These are phyloP conservation scores for Nectriaceae sp. DNA, from an alignment of 2,329 filamentous ascomycete genomes.

Conservation along the genomic window DNA sequence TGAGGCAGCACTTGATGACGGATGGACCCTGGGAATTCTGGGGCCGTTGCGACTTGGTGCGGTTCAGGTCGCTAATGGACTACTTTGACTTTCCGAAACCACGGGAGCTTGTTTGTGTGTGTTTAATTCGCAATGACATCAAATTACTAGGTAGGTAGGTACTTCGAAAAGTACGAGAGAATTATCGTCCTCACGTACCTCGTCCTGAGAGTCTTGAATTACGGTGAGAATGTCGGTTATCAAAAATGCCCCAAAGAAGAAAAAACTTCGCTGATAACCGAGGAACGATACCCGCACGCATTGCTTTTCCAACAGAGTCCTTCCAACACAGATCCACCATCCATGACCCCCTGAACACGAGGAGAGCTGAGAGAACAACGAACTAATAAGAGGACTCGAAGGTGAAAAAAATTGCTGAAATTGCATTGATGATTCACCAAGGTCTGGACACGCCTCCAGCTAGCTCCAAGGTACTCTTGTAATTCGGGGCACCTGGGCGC, in stretches of 20 bases:
- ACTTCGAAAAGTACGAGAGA: no score
- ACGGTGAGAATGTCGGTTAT: no score
- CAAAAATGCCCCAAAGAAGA: no score
- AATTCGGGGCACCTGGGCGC: conserved; percentile 25
- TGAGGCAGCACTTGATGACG: conserved; percentile 10
- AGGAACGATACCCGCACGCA: conserved; percentile 10
- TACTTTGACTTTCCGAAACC: conserved; percentile 2
- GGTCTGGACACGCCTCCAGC: conserved; percentile 2
- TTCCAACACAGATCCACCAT: conserved; percentile 12
- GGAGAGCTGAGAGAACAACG: conserved; percentile 7
- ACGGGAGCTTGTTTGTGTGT: conserved; percentile 1
- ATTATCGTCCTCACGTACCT: no score
- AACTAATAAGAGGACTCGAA: conserved; percentile 11
- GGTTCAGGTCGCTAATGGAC: conserved; percentile 4
- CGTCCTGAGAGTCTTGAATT: no score
- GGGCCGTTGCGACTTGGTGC: neutral
- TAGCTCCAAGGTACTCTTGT: conserved; percentile 9
- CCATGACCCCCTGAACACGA: conserved; percentile 3
- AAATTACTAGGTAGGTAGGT: no score
- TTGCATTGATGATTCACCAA: conserved; percentile 16
- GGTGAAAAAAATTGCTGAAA: conserved; percentile 12
- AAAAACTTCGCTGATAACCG: conserved; percentile 5
- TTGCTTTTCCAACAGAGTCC: conserved; percentile 11
- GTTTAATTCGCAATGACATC: no score
- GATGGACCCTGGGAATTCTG: conserved; percentile 12